Conservation (phyloP, 2,329 filamentous ascomycete species). For the Monilinia laxa region DNA sequence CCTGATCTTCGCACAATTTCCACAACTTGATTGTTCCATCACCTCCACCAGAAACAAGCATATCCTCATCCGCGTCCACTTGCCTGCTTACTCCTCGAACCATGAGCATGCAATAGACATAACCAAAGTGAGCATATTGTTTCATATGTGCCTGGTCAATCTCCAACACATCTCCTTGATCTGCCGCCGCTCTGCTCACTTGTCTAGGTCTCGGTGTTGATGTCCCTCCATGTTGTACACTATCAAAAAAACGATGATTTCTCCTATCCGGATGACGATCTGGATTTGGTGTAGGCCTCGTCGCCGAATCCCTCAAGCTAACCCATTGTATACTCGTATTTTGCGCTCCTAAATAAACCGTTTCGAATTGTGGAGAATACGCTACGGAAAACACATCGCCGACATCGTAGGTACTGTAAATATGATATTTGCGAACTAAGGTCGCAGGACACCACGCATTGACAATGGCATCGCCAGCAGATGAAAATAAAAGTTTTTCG, state of each 20-base stretch:
- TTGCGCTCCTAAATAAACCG: slow-evolving; percentile 87
- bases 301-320: slow-evolving; percentile 63
- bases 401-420: slow-evolving; percentile 91
- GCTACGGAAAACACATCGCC: slow-evolving; percentile 96
- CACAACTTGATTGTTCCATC: slow-evolving; percentile 96
- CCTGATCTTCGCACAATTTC: slow-evolving; percentile 59
- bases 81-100: slow-evolving; percentile 67
- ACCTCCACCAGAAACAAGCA: slow-evolving; percentile 86
- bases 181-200: slow-evolving; percentile 44
- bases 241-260: slow-evolving; percentile 91
- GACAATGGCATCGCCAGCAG: slow-evolving; percentile 87
- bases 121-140: slow-evolving; percentile 92
- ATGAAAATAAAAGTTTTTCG: slow-evolving; percentile 77
- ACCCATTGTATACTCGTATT: slow-evolving; percentile 97
- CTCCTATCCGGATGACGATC: slow-evolving; percentile 71
- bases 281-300: slow-evolving; percentile 59
- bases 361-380: slow-evolving; percentile 76
- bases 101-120: slow-evolving; percentile 94
- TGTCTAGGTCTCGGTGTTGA: slow-evolving; percentile 66
- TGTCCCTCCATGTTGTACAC: slow-evolving; percentile 77
- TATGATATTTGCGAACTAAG: slow-evolving; percentile 77
- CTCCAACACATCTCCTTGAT: slow-evolving; percentile 68
- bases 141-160: slow-evolving; percentile 77
- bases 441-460: slow-evolving; percentile 86
- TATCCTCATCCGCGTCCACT: slow-evolving; percentile 71